phyloP scores from a whole-genome alignment of 495 filamentous ascomycete genomes.

The Aspergillus nanangensis region DNA sequence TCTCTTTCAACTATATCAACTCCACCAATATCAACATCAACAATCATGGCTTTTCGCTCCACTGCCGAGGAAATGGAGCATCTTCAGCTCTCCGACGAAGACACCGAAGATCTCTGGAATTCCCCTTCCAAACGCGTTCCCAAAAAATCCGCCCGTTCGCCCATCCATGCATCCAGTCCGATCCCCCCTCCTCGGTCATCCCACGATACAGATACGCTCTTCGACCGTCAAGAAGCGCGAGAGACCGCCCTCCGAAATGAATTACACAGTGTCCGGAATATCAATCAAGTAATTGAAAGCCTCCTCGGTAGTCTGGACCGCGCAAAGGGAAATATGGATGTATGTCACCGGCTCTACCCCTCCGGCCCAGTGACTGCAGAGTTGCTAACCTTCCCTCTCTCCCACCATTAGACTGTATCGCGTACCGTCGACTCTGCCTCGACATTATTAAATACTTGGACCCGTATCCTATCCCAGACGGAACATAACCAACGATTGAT shows the following conservation, averaged over 20 bases:
- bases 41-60: slow-evolving; percentile 30
- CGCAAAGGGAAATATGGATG: slow-evolving; percentile 89
- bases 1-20: too few relatives aligned
- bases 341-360: slow-evolving; percentile 29
- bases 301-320: slow-evolving; percentile 74
- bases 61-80: slow-evolving; percentile 43
- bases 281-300: slow-evolving; percentile 83
- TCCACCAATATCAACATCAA: not conserved
- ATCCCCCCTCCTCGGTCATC: slow-evolving; percentile 26
- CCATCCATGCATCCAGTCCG: slow-evolving; percentile 31
- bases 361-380: too few relatives aligned
- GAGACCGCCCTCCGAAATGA: slow-evolving; percentile 72
- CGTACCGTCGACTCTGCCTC: slow-evolving; percentile 83
- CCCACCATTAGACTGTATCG: slow-evolving; percentile 71
- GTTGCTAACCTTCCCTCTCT: too few relatives aligned
- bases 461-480: slow-evolving; percentile 89
- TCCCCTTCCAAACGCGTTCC: slow-evolving; percentile 55
- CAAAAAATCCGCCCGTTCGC: slow-evolving; percentile 16
- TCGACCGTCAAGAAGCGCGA: slow-evolving; percentile 64
- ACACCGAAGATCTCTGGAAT: slow-evolving; percentile 68
- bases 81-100: slow-evolving; percentile 56
- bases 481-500: slow-evolving; percentile 95
- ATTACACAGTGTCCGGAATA: slow-evolving; percentile 72
- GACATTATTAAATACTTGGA: slow-evolving; percentile 93
- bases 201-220: slow-evolving; percentile 50